These are phyloP conservation scores for Colletotrichum sansevieriae DNA, from an alignment of 2,329 filamentous ascomycete genomes.

Conservation along the genomic window DNA sequence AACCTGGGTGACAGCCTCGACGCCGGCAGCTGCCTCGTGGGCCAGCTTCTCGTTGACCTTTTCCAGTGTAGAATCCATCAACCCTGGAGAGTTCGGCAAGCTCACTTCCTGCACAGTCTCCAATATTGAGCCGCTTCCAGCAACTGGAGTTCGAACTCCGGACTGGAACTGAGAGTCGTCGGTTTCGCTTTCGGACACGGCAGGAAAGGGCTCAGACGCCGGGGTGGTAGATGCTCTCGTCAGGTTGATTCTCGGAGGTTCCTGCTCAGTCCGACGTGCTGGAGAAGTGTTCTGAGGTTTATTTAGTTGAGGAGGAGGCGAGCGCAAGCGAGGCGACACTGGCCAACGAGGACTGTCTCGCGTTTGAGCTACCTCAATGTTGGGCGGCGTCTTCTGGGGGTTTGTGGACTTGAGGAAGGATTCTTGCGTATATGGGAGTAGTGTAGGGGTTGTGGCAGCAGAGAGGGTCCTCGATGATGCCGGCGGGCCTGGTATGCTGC, in stretches of 20 bases:
- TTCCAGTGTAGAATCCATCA: conserved; percentile 61
- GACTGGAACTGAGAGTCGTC: conserved; percentile 64
- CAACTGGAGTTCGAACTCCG: conserved; percentile 70
- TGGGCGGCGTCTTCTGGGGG: conserved; percentile 71
- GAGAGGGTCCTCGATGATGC: conserved; percentile 77
- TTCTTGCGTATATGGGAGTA: conserved; percentile 73
- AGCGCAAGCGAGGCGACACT: conserved; percentile 80
- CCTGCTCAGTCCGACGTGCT: conserved; percentile 61
- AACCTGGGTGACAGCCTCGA: conserved; percentile 55
- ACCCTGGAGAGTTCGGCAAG: conserved; percentile 77
- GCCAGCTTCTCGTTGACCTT: conserved; percentile 64
- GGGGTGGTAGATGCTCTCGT: conserved; percentile 64
- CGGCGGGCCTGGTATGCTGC: conserved; percentile 70
- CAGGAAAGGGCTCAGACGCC: conserved; percentile 53
- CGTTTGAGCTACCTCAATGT: conserved; percentile 56
- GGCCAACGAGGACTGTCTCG: conserved; percentile 79
- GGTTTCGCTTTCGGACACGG: conserved; percentile 63
- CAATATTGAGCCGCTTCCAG: conserved; percentile 72
- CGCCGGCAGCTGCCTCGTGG: conserved; percentile 57
- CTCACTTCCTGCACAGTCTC: conserved; percentile 95
- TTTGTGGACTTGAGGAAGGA: conserved; percentile 70
- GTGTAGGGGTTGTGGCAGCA: conserved; percentile 74
- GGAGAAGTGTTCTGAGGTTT: conserved; percentile 58
- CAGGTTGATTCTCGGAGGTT: conserved; percentile 65
- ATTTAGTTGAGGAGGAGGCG: conserved; percentile 74